These are phyloP conservation scores for Fagopyrum tataricum DNA, from an alignment of 148 eudicot genomes.

Conservation along the genomic window DNA sequence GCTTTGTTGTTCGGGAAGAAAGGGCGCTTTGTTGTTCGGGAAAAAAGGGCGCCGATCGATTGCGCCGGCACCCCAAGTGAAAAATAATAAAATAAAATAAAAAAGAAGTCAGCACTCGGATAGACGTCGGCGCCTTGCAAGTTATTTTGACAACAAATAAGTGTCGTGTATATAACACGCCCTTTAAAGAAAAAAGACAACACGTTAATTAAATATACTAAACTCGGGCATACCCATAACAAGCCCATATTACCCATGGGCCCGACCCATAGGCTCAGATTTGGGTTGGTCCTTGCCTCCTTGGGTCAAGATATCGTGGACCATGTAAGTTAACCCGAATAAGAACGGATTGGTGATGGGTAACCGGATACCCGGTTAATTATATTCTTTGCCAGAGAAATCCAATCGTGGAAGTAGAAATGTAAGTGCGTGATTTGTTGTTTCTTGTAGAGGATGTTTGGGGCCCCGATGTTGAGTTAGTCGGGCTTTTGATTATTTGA, in stretches of 20 bases:
- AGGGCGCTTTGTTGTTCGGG: too few relatives aligned
- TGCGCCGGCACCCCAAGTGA: too few relatives aligned
- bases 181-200: too few relatives aligned
- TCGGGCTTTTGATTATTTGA: background rate
- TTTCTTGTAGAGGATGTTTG: slow-evolving; percentile 8
- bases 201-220: background rate
- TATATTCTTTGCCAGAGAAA: slow-evolving; percentile 22
- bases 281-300: slow-evolving; percentile 30
- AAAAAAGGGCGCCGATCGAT: too few relatives aligned
- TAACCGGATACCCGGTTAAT: slow-evolving; percentile 22
- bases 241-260: slow-evolving; percentile 36
- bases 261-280: slow-evolving; percentile 39
- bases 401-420: slow-evolving; percentile 43
- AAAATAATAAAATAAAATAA: too few relatives aligned
- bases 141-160: too few relatives aligned
- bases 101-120: too few relatives aligned
- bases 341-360: slow-evolving; percentile 15
- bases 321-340: slow-evolving; percentile 30
- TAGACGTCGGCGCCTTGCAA: too few relatives aligned
- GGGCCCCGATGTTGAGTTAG: slow-evolving; percentile 20
- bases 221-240: background rate
- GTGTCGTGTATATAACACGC: too few relatives aligned
- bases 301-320: slow-evolving; percentile 30
- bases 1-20: too few relatives aligned
- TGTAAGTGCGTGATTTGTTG: slow-evolving; percentile 26